phyloP scores from a whole-genome alignment of 306 rosid species.

The Begonia loranthoides region DNA sequence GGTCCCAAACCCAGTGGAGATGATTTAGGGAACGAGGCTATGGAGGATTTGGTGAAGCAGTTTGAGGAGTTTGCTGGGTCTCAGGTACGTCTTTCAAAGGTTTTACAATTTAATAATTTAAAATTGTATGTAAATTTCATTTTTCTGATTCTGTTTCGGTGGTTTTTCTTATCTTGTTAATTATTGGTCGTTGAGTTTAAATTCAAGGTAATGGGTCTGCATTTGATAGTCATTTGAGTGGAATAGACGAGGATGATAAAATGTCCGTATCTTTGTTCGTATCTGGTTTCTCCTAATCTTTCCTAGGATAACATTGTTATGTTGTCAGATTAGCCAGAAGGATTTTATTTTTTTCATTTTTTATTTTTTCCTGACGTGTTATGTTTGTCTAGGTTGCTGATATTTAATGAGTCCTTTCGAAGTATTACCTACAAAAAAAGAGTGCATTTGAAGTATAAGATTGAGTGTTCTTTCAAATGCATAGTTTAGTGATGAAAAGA shows the following conservation, averaged over 20 bases:
- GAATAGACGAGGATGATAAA: background rate
- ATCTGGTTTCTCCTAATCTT: background rate
- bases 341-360: too few relatives aligned
- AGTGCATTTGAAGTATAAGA: too few relatives aligned
- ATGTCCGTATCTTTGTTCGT: background rate
- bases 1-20: constrained; percentile 23
- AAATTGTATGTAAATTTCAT: background rate
- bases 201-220: background rate
- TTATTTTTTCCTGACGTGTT: too few relatives aligned
- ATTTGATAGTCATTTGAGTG: background rate
- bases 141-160: background rate
- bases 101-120: background rate
- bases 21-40: constrained; percentile 48
- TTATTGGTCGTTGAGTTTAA: background rate
- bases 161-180: background rate
- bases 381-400: too few relatives aligned
- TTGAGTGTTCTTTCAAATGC: too few relatives aligned
- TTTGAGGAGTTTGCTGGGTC: constrained; percentile 74
- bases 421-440: too few relatives aligned
- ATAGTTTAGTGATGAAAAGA: too few relatives aligned
- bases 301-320: background rate
- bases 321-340: background rate
- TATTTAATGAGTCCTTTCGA: too few relatives aligned
- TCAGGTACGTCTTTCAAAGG: constrained; percentile 31
- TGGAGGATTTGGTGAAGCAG: constrained; percentile 97